Evolutionary conservation across 2,329 filamentous ascomycete species (phyloP).

Genomic region (Diaporthe capsici): DNA sequence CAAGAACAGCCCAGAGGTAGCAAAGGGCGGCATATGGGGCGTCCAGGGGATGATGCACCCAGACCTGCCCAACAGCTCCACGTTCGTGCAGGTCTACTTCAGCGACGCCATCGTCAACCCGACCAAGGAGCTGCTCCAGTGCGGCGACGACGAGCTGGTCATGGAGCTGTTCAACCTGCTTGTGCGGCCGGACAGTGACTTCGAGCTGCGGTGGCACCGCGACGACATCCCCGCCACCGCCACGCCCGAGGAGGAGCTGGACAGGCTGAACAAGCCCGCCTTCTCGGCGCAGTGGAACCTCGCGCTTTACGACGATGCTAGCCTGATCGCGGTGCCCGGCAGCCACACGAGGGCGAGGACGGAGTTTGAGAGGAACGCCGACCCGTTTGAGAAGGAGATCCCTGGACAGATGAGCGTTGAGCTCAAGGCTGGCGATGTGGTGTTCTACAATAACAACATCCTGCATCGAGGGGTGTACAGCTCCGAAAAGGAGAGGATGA

Average conservation of each 20-base stretch:
- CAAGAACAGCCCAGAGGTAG: constrained; percentile 43
- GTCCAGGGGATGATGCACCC: constrained; percentile 43
- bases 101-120: constrained; percentile 72
- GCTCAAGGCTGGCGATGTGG: constrained; percentile 80
- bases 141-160: constrained; percentile 74
- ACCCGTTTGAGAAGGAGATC: constrained; percentile 62
- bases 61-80: constrained; percentile 46
- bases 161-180: constrained; percentile 93
- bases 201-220: constrained; percentile 86
- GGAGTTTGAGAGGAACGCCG: constrained; percentile 75
- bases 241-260: constrained; percentile 75
- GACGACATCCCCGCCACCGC: constrained; percentile 83
- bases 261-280: constrained; percentile 70
- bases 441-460: constrained; percentile 91
- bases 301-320: constrained; percentile 81
- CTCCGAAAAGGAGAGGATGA: constrained; percentile 71
- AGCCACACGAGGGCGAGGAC: constrained; percentile 82
- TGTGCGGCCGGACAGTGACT: constrained; percentile 78
- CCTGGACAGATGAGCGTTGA: constrained; percentile 61
- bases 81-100: constrained; percentile 82
- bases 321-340: constrained; percentile 82
- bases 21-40: constrained; percentile 80
- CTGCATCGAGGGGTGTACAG: constrained; percentile 78
- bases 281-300: constrained; percentile 92
- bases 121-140: constrained; percentile 74